Conservation (phyloP, 768 basidiomycete species). For the Steccherinum ochraceum region DNA sequence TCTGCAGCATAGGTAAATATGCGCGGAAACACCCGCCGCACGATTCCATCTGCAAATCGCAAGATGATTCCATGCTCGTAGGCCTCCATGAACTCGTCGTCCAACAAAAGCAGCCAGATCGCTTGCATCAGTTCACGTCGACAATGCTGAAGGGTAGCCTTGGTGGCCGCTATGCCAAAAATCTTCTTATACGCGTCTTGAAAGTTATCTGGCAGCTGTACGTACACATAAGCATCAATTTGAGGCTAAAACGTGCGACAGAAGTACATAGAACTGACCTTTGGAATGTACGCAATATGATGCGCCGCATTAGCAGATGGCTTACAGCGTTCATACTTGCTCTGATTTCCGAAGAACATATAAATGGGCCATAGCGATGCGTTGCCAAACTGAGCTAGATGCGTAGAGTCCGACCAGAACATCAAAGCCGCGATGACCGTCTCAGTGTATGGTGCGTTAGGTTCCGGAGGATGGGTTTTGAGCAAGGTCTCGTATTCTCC, state of each 20-base stretch:
- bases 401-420: constrained; percentile 27
- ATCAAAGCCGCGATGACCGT: constrained; percentile 17
- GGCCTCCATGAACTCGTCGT: constrained; percentile 17
- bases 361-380: constrained; percentile 34
- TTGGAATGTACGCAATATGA: constrained; percentile 38
- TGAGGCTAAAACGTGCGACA: not conserved
- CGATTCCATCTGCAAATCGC: constrained; percentile 21
- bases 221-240: not conserved
- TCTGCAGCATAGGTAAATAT: constrained; percentile 11
- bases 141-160: constrained; percentile 23
- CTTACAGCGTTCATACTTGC: constrained; percentile 30
- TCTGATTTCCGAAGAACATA: constrained; percentile 32
- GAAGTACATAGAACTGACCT: constrained; percentile 20
- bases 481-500: constrained; percentile 9
- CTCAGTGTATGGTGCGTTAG: not conserved
- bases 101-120: constrained; percentile 19
- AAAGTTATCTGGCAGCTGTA: constrained; percentile 27
- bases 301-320: constrained; percentile 29
- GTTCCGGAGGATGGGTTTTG: constrained; percentile 3
- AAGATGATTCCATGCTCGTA: constrained; percentile 23
- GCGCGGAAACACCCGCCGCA: constrained; percentile 17
- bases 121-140: constrained; percentile 26
- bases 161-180: constrained; percentile 10
- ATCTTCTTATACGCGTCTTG: constrained; percentile 19
- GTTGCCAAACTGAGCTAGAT: constrained; percentile 25